Evolutionary conservation across 1,284 basidiomycete species (phyloP).

Genomic region (Puccinia hordei): DNA sequence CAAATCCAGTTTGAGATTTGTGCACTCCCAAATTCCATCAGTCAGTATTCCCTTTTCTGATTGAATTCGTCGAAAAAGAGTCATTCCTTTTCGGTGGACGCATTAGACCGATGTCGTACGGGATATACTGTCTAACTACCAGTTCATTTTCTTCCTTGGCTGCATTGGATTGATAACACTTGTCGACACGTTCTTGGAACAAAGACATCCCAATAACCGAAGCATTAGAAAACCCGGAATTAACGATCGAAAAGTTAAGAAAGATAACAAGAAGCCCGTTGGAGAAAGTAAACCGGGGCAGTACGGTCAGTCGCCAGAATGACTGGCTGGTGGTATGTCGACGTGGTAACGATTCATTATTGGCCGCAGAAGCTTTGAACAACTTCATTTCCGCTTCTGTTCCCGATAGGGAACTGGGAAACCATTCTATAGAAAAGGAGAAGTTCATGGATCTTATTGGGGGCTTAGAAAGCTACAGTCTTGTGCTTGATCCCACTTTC

Average conservation of each 20-base stretch:
- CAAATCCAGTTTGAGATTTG: slow-evolving; percentile 83
- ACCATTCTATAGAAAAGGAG: background rate
- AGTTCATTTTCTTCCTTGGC: background rate
- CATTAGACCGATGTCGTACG: background rate
- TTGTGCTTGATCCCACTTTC: slow-evolving; percentile 10
- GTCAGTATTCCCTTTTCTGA: slow-evolving; percentile 64
- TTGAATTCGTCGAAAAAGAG: background rate
- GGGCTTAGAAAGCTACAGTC: slow-evolving; percentile 17
- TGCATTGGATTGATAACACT: background rate
- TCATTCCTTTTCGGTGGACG: background rate
- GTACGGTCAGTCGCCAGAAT: slow-evolving; percentile 52
- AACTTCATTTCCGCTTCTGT: background rate
- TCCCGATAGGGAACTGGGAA: background rate
- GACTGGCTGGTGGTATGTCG: slow-evolving; percentile 73
- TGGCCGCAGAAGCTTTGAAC: slow-evolving; percentile 65
- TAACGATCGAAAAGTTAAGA: background rate
- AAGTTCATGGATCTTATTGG: background rate
- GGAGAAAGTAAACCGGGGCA: background rate
- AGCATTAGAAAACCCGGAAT: slow-evolving; percentile 6
- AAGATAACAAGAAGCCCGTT: background rate
- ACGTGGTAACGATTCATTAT: slow-evolving; percentile 88
- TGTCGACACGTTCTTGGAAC: background rate
- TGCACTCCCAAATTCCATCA: slow-evolving; percentile 71
- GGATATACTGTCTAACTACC: background rate
- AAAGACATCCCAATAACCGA: slow-evolving; percentile 23